phyloP scores from a whole-genome alignment of 495 filamentous ascomycete genomes.

The Tuber borchii region DNA sequence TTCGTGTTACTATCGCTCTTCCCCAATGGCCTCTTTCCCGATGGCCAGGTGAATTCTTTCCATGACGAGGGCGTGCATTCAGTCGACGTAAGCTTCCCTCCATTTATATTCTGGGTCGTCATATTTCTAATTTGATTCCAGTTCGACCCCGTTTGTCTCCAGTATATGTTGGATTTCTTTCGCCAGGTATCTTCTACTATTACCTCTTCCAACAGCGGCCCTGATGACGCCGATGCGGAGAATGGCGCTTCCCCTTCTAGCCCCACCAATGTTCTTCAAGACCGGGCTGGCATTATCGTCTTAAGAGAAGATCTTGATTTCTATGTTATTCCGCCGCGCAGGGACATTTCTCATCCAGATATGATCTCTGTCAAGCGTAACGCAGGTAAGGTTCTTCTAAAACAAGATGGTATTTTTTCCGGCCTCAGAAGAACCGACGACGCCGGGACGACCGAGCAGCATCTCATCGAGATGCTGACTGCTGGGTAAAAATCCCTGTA shows the following conservation, averaged over 20 bases:
- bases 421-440: conserved; percentile 92
- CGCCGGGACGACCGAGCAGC: conserved; percentile 91
- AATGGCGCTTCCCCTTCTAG: conserved; percentile 42
- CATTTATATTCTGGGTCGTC: conserved; percentile 31
- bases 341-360: conserved; percentile 75
- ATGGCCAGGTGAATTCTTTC: conserved; percentile 91
- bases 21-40: conserved; percentile 92
- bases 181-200: conserved; percentile 91
- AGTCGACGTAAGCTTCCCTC: conserved; percentile 61
- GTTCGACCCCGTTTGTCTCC: conserved; percentile 93
- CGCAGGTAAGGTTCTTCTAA: conserved; percentile 76
- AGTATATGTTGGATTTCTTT: conserved; percentile 99
- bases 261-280: conserved; percentile 51
- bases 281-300: conserved; percentile 94
- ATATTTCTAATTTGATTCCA: conserved; percentile 49
- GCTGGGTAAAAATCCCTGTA: conserved; percentile 63
- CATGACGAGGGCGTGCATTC: conserved; percentile 84
- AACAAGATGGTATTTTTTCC: conserved; percentile 93
- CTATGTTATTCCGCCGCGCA: conserved; percentile 85
- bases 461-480: conserved; percentile 98
- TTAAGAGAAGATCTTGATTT: conserved; percentile 95
- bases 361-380: conserved; percentile 96
- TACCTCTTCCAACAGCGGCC: conserved; percentile 55
- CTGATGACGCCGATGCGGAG: conserved; percentile 46
- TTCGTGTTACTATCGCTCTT: conserved; percentile 98